Base-by-base conservation (phyloP, 805 yeast species). In the Metschnikowia koreensis region DNA sequence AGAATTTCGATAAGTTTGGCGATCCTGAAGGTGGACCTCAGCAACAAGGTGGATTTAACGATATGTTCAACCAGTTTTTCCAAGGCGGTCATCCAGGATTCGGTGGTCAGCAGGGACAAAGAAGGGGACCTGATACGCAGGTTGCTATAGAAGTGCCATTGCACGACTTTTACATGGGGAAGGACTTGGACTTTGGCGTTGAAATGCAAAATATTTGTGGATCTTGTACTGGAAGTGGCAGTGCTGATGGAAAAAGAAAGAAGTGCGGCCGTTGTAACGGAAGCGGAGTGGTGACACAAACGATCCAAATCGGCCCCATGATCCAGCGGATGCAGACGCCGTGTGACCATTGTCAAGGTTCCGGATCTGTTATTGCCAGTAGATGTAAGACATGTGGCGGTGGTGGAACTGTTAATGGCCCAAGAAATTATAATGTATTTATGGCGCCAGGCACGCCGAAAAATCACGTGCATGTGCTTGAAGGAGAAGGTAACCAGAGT, bases 261-360 rank as follows among this genome's bases (percentile, higher is more conserved):
- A 68, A 66, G 34, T 94, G 99, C 75, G 57, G 67, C 0, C 71
- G 70, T 46, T 94, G 99, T 74, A 66, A 75, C 11, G 99, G 99
- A 6, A 69, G 71, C 27, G 99, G 99, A 28, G 75, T 85, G 22
- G 68, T 81, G 38, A 65, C 84, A 7, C 80, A 85, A 50, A 77
- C 82, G 46, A 76, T 86, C 53, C 96, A 92, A 66, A 69, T 93
- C 58, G 97, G 89, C 0, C 96, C 96, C 6, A 89, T 94, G 90
- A 73, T 89, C 55, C 98, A 94, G 69, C 87, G 85, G 55, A 77
- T 92, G 60, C 93, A 89, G 66, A 79, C 83, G 41, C 76, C 78
- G 3, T 94, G 99, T 77, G 90, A 87, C 48, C 70, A 73, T 47
- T 94, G 99, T 76, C 70, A 73, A 10, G 98, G 98, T 36, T 71